phyloP scores from a whole-genome alignment of 352 stramenopile species.

The Phytophthora uliginosa region DNA sequence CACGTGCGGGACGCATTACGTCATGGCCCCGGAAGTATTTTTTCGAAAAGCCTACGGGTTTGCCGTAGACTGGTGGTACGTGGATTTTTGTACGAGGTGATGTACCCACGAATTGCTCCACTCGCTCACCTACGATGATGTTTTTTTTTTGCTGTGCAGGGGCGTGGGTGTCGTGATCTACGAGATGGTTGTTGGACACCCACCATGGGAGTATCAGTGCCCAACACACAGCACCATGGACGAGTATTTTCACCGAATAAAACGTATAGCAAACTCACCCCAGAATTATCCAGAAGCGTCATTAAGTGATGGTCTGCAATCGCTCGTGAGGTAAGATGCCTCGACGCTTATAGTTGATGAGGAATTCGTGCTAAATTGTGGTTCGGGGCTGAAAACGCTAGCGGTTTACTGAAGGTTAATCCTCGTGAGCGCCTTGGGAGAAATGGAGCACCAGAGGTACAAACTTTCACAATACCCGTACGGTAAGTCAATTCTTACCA shows the following conservation, averaged over 20 bases:
- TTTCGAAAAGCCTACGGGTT: constrained; percentile 40
- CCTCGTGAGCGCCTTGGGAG: constrained; percentile 54
- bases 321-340: constrained; percentile 39
- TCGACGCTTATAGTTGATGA: neutral
- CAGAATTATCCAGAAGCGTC: neutral
- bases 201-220: constrained; percentile 80
- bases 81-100: neutral
- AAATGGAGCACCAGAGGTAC: constrained; percentile 46
- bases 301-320: constrained; percentile 32
- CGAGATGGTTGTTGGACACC: constrained; percentile 73
- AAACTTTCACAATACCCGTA: neutral
- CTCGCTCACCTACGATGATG: neutral
- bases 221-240: constrained; percentile 24
- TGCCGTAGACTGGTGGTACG: constrained; percentile 80
- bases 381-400: constrained; percentile 7
- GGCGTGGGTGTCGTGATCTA: constrained; percentile 78
- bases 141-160: constrained; percentile 42
- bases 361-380: neutral
- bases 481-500: neutral
- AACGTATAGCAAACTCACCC: constrained; percentile 15
- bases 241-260: constrained; percentile 50
- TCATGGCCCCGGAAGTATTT: constrained; percentile 82
- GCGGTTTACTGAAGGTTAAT: constrained; percentile 40
- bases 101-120: neutral
- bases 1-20: constrained; percentile 79